Conservation (phyloP, 805 yeast genomes). For the Candida sonorensis region DNA sequence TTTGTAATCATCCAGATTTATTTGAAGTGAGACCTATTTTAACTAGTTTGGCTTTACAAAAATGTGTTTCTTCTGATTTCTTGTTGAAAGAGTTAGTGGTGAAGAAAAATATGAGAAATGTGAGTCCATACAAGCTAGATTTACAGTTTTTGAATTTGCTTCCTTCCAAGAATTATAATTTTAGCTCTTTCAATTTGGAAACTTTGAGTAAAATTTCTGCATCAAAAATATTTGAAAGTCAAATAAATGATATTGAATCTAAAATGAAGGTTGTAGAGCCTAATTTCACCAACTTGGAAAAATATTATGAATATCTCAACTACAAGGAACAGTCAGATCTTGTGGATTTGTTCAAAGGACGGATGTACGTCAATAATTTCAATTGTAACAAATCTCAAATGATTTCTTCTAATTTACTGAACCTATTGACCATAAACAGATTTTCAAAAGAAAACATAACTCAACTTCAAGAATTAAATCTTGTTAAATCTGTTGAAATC, state of each 20-base stretch:
- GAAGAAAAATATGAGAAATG: constrained; percentile 21
- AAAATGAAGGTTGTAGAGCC: constrained; percentile 27
- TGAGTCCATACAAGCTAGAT: constrained; percentile 26
- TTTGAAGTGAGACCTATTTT: constrained; percentile 94
- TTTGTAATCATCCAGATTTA: constrained; percentile 92
- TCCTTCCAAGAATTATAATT: constrained; percentile 39
- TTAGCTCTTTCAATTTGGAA: constrained; percentile 41
- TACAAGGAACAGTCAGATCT: constrained; percentile 45
- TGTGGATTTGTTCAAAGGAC: constrained; percentile 48
- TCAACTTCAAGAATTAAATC: constrained; percentile 24
- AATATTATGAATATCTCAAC: constrained; percentile 53
- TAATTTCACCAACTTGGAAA: constrained; percentile 36
- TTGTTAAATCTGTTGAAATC: constrained; percentile 36
- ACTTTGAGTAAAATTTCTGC: constrained; percentile 42
- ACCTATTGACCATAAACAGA: constrained; percentile 28
- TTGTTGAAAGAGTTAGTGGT: constrained; percentile 34
- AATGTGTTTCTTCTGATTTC: constrained; percentile 51
- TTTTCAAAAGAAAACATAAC: constrained; percentile 22
- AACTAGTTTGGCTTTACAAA: constrained; percentile 76
- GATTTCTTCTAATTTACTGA: constrained; percentile 55
- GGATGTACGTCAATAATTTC: constrained; percentile 54
- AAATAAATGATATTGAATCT: constrained; percentile 35
- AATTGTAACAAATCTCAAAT: constrained; percentile 63
- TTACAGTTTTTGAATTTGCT: constrained; percentile 55
- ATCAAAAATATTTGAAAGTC: constrained; percentile 35